Evolutionary conservation across 306 rosid genomes (phyloP).

Genomic region (Albizia julibrissin): DNA sequence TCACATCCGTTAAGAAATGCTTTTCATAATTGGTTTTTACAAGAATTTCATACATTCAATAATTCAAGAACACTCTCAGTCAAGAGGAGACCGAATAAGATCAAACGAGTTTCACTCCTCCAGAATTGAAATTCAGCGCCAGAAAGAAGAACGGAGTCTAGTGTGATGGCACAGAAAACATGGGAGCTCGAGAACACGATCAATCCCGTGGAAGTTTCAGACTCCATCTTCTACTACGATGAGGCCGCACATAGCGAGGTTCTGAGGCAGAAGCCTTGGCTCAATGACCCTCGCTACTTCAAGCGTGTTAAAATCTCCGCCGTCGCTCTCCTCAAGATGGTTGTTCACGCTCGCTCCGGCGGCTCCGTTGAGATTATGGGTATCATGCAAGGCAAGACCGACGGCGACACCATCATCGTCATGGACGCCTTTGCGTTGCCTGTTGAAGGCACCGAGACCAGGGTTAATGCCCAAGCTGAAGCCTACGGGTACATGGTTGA

Average conservation of each 20-base stretch:
- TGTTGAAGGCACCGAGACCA: conserved; percentile 96
- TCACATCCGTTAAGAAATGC: too few species aligned
- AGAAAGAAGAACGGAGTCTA: background rate
- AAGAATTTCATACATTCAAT: too few species aligned
- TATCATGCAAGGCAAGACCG: conserved; percentile 96
- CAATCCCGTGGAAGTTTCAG: conserved; percentile 63
- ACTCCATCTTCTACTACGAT: conserved; percentile 91
- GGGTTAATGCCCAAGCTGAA: conserved; percentile 99
- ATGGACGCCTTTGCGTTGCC: conserved; percentile 97
- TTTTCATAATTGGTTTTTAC: too few species aligned
- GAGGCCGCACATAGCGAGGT: conserved; percentile 67
- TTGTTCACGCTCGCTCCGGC: conserved; percentile 96
- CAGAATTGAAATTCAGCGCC: too few species aligned
- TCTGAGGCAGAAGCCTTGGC: conserved; percentile 91
- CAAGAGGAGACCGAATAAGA: too few species aligned
- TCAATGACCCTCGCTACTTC: conserved; percentile 84
- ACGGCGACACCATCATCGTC: conserved; percentile 85
- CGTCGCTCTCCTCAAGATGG: conserved; percentile 96
- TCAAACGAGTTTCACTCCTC: too few species aligned
- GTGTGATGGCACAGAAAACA: conserved; percentile 73
- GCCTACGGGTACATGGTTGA: conserved; percentile 98
- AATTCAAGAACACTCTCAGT: too few species aligned
- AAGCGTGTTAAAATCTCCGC: conserved; percentile 98
- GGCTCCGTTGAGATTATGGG: conserved; percentile 99
- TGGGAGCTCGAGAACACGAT: conserved; percentile 97